Percentiles rank a stretch among this genome's conserved stretches.
phyloP scores from a whole-genome alignment of 306 rosid genomes.

The Abrus precatorius region DNA sequence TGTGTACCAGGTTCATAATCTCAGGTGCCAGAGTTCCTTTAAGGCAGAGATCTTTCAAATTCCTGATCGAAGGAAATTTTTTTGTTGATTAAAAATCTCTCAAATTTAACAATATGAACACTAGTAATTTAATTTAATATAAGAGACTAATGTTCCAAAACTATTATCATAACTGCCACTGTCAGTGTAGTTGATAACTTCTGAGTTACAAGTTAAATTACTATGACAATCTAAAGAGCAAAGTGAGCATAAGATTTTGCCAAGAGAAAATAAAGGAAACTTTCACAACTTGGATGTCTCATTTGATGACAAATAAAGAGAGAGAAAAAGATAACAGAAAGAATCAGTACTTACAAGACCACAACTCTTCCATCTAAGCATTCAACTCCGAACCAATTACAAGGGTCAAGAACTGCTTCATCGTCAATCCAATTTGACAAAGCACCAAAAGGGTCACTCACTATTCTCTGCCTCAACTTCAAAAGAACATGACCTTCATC shows the following conservation, averaged over 20 bases:
- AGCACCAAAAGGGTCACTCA: constrained; percentile 82
- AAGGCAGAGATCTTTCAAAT: constrained; percentile 81
- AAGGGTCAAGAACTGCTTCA: constrained; percentile 61
- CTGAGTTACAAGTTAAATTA: background rate
- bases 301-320: background rate
- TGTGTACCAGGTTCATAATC: constrained; percentile 66
- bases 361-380: constrained; percentile 81
- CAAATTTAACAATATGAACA: constrained; percentile 30
- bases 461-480: constrained; percentile 71
- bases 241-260: background rate
- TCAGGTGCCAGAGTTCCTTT: constrained; percentile 81
- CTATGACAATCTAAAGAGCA: background rate
- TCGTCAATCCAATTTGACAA: constrained; percentile 76
- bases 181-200: background rate
- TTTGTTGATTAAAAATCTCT: constrained; percentile 21
- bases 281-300: constrained; percentile 5
- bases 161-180: background rate
- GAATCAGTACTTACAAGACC: constrained; percentile 67
- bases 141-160: background rate
- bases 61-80: constrained; percentile 57
- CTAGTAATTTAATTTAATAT: background rate
- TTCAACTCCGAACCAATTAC: constrained; percentile 87
- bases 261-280: constrained; percentile 4
- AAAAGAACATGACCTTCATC: constrained; percentile 88
- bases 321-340: background rate